Evolutionary conservation across 2,329 filamentous ascomycete species (phyloP), one percentile per base, ranked within the genome.

Genomic region (Pseudogymnoascus sp.): DNA sequence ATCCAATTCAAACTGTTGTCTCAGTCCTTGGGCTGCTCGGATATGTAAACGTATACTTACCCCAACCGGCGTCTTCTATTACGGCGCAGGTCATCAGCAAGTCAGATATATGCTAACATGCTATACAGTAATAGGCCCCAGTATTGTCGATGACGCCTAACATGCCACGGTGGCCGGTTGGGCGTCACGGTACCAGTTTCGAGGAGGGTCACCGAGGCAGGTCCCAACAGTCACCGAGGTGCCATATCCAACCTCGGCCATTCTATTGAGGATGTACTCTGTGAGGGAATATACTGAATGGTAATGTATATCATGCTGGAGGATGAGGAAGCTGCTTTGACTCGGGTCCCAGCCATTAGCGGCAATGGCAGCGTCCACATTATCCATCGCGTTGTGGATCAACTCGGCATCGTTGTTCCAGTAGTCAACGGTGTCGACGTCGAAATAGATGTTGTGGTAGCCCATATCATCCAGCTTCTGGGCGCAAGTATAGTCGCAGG

Each of bases 391-490:
- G 61, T 77, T 77, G 66, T 81, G 77, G 60, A 82, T 81, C 64
- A 75, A 67, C 19, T 67, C 71, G 9, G 78, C 73, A 38, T 70
- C 70, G 42, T 75, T 73, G 62, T 82, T 77, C 63, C 79, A 68
- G 67, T 82, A 82, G 65, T 82, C 80, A 31, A 77, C 77, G 9
- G 80, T 82, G 65, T 83, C 80, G 40, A 82, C 50, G 56, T 72
- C 68, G 56, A 81, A 82, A 67, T 80, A 82, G 38, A 75, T 76
- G 62, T 79, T 71, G 67, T 82, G 79, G 69, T 82, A 82, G 23
- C 79, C 79, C 7, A 81, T 71, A 6, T 60, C 67, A 53, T 71
- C 72, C 38, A 75, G 71, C 70, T 78, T 70, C 60, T 75, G 71
- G 19, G 70, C 64, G 7, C 72, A 75, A 2, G 70, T 73, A 29